These are phyloP conservation scores for Lactifluus hygrophoroides DNA, from an alignment of 768 basidiomycete genomes.

Conservation along the genomic window DNA sequence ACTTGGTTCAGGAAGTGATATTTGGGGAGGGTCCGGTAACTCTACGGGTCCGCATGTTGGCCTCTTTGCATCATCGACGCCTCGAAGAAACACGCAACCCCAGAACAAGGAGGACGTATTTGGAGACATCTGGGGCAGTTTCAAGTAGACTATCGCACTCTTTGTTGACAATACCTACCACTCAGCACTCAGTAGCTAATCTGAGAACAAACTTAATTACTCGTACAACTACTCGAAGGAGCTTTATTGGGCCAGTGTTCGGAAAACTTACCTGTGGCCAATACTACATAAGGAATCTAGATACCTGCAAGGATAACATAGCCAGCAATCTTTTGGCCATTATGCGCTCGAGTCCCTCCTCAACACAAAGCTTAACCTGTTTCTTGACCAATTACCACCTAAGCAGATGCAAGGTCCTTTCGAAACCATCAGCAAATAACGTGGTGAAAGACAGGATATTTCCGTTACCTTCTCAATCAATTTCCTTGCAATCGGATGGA, in stretches of 20 bases:
- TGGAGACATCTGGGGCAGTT: conserved; percentile 78
- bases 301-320: no score
- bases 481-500: conserved; percentile 72
- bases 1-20: conserved; percentile 38
- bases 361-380: neutral
- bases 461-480: conserved; percentile 64
- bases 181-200: neutral
- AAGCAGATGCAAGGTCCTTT: conserved; percentile 24
- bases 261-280: neutral
- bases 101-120: conserved; percentile 73
- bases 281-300: neutral
- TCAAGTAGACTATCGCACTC: conserved; percentile 44
- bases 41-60: conserved; percentile 24
- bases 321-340: neutral
- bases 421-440: neutral
- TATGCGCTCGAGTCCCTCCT: neutral
- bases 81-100: conserved; percentile 22
- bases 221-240: neutral
- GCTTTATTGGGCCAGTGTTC: neutral
- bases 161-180: neutral
- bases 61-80: conserved; percentile 30
- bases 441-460: neutral
- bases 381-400: neutral
- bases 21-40: conserved; percentile 43
- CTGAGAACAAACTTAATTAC: neutral